Evolutionary conservation across 441 rosid genomes (phyloP).

Genomic region (Croton setiger): DNA sequence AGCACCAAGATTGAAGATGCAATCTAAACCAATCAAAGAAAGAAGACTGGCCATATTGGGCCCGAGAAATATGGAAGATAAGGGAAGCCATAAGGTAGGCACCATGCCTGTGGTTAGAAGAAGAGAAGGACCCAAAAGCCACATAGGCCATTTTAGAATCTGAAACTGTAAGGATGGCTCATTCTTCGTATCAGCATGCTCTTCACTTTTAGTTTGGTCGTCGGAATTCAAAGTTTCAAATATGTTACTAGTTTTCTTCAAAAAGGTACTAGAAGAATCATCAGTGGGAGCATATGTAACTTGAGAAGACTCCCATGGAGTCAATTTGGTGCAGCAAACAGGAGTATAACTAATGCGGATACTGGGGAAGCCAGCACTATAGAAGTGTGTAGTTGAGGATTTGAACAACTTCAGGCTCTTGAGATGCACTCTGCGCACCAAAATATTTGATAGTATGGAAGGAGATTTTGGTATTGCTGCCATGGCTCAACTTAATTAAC

Average conservation of each 20-base stretch:
- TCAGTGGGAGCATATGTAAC: slow-evolving; percentile 42
- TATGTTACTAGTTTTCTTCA: slow-evolving; percentile 44
- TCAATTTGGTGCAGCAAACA: slow-evolving; percentile 49
- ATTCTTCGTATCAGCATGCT: slow-evolving; percentile 23
- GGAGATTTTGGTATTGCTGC: slow-evolving; percentile 36
- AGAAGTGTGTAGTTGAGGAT: slow-evolving; percentile 13
- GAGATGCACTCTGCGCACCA: slow-evolving; percentile 23
- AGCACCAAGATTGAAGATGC: slow-evolving; percentile 83
- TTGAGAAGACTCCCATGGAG: slow-evolving; percentile 69
- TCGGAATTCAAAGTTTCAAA: slow-evolving; percentile 53
- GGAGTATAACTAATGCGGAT: slow-evolving; percentile 22
- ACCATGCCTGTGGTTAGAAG: slow-evolving; percentile 86
- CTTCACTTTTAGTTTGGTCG: slow-evolving; percentile 32
- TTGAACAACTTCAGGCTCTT: slow-evolving; percentile 33
- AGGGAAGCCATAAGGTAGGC: slow-evolving; percentile 85
- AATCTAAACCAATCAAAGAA: slow-evolving; percentile 79
- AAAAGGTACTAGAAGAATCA: slow-evolving; percentile 36
- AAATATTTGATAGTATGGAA: slow-evolving; percentile 24
- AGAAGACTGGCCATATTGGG: slow-evolving; percentile 82
- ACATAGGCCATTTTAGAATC: slow-evolving; percentile 82
- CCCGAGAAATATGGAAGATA: slow-evolving; percentile 78
- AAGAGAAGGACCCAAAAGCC: slow-evolving; percentile 81
- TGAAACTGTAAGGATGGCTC: slow-evolving; percentile 32
- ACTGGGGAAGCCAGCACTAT: slow-evolving; percentile 18
- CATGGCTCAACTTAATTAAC: slow-evolving; percentile 51